Evolutionary conservation across 495 filamentous ascomycete species (phyloP).

Genomic region (Xylaria castorea): DNA sequence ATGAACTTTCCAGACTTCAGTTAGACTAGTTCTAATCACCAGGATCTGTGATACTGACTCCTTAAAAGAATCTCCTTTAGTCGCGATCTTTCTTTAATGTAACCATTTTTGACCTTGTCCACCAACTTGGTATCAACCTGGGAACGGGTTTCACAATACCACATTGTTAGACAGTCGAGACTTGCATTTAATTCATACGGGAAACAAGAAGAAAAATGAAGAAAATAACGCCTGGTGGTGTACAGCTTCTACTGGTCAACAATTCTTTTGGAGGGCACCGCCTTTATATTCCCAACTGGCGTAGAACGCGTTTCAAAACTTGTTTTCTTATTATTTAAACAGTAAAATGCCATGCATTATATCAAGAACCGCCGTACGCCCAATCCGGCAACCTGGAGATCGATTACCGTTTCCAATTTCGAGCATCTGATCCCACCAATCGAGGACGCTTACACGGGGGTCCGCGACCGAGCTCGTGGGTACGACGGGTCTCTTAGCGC

Average conservation of each 20-base stretch:
- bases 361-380: background rate
- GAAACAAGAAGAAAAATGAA: background rate
- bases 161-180: background rate
- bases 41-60: background rate
- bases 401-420: constrained; percentile 10
- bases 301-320: background rate
- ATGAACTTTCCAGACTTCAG: too few species aligned
- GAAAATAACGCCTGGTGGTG: background rate
- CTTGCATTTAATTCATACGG: background rate
- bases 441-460: background rate
- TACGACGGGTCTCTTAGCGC: constrained; percentile 11
- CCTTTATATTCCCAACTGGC: background rate
- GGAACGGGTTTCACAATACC: background rate
- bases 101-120: too few species aligned
- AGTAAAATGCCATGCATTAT: background rate
- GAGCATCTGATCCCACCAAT: constrained; percentile 23
- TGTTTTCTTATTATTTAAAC: background rate
- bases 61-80: background rate
- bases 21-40: background rate
- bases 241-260: background rate
- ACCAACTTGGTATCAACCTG: too few species aligned
- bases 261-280: background rate
- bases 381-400: constrained; percentile 26
- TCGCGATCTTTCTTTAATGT: background rate
- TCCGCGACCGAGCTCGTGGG: constrained; percentile 12